These are phyloP conservation scores for Rhodotorula glutinis DNA, from an alignment of 1,284 basidiomycete species.

Conservation along the genomic window DNA sequence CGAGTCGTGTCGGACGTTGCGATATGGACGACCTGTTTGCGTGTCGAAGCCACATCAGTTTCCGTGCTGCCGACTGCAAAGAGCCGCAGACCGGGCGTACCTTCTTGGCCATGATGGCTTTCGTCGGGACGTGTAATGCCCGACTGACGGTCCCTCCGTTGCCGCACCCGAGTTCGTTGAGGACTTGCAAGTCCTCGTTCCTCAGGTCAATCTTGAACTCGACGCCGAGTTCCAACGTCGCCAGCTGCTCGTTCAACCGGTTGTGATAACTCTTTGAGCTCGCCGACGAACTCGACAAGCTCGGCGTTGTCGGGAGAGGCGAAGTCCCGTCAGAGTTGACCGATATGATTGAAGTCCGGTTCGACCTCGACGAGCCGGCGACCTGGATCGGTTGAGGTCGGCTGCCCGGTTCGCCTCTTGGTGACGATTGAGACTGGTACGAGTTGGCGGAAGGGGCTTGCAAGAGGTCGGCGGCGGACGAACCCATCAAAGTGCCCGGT, in stretches of 20 bases:
- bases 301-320: conserved; percentile 27
- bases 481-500: conserved; percentile 33
- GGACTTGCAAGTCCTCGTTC: conserved; percentile 56
- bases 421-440: neutral
- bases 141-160: conserved; percentile 96
- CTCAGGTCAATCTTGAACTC: conserved; percentile 51
- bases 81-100: conserved; percentile 53
- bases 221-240: conserved; percentile 49
- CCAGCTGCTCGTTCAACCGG: conserved; percentile 36
- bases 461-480: conserved; percentile 18
- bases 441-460: neutral
- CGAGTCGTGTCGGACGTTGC: conserved; percentile 96
- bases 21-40: conserved; percentile 82
- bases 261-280: conserved; percentile 19
- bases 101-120: conserved; percentile 92
- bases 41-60: too few relatives aligned
- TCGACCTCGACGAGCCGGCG: conserved; percentile 18
- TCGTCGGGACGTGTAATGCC: conserved; percentile 86
- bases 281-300: conserved; percentile 9
- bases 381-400: conserved; percentile 30
- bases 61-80: neutral
- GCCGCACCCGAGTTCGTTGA: conserved; percentile 89
- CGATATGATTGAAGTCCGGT: conserved; percentile 8
- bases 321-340: conserved; percentile 4
- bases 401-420: neutral